Evolutionary conservation across 306 rosid species (phyloP), one percentile per base, ranked within the genome.

Genomic region (Comarum palustre): DNA sequence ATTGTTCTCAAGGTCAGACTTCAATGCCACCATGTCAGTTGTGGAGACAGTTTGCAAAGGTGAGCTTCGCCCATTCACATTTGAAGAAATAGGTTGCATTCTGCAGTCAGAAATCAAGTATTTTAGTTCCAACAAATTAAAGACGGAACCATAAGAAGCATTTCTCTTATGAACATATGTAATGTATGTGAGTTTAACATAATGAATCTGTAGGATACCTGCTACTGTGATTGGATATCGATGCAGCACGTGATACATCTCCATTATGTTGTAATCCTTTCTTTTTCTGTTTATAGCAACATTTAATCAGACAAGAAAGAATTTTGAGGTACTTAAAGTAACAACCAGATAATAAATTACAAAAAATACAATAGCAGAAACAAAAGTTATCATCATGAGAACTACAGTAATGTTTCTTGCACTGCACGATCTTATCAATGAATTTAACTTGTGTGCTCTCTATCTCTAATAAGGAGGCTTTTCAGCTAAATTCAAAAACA

Each of bases 261-360:
- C 85, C 87, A 72, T 79, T 80, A 81, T 79, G 85, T 34, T 83
- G 83, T 24, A 85, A 80, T 36, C 91, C 84, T 74, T 88, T 82
- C 81, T 82, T 94, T 86, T 90, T 94, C 99, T 94, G 92, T 75
- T 66, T 85, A 88, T 78, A 55, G 74, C 55, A 68, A 70, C 72
- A 72, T 60, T 82, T 22, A 78, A 55, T 39, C 52, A 73, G n/a
- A 63, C 8, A 68, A n/a, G 75, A 58, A 60, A 74, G 71, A 20
- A 81, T 76, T 41, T 67, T 66, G 47, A 82, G 74, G 50, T 60
- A 36, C 45, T 74, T 41, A 27, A 64, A 63, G 52, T 79, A 64
- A 52, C 73, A 57, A 77, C 59, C 72, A 27, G 34, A 16, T 13
- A 55, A 8, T 2, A 24, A 22, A 72, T 25, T 8, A 51, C 63